A percentile compares a stretch with the other conserved stretches of the same genome.
Evolutionary conservation across 2,329 filamentous ascomycete species (phyloP).

Genomic region (Cordyceps cicadae): DNA sequence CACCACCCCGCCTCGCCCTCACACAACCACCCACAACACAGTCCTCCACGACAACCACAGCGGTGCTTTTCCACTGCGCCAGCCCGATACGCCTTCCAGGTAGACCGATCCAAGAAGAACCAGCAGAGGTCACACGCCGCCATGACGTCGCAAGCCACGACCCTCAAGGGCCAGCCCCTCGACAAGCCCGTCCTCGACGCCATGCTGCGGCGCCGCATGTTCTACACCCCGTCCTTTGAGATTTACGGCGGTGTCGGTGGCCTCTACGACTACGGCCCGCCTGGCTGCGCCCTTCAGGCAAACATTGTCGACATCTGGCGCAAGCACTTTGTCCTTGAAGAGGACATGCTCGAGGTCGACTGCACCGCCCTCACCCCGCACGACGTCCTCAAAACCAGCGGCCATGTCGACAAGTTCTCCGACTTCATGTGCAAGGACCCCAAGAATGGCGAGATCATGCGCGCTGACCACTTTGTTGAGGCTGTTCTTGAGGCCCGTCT

Average conservation of each 20-base stretch:
- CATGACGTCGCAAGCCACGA: conserved; percentile 55
- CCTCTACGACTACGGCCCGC: conserved; percentile 89
- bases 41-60: background rate
- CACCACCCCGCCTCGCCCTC: conserved; percentile 7
- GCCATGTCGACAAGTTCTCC: conserved; percentile 95
- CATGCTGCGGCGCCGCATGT: conserved; percentile 78
- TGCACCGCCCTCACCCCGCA: conserved; percentile 90
- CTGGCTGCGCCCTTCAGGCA: conserved; percentile 76
- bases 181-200: conserved; percentile 76
- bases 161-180: conserved; percentile 81
- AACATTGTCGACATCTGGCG: conserved; percentile 86
- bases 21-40: background rate
- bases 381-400: conserved; percentile 88
- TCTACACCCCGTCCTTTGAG: conserved; percentile 93
- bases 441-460: conserved; percentile 92
- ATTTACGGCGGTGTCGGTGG: conserved; percentile 86
- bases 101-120: conserved; percentile 20
- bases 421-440: conserved; percentile 99
- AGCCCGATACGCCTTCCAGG: conserved; percentile 22
- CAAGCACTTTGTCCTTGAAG: conserved; percentile 86
- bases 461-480: conserved; percentile 94
- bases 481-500: conserved; percentile 80
- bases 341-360: conserved; percentile 93
- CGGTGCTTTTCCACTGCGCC: conserved; percentile 24
- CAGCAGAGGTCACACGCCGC: conserved; percentile 16